These are phyloP conservation scores for Colletotrichum tamarilloi DNA, from an alignment of 2,329 filamentous ascomycete genomes.

Conservation along the genomic window DNA sequence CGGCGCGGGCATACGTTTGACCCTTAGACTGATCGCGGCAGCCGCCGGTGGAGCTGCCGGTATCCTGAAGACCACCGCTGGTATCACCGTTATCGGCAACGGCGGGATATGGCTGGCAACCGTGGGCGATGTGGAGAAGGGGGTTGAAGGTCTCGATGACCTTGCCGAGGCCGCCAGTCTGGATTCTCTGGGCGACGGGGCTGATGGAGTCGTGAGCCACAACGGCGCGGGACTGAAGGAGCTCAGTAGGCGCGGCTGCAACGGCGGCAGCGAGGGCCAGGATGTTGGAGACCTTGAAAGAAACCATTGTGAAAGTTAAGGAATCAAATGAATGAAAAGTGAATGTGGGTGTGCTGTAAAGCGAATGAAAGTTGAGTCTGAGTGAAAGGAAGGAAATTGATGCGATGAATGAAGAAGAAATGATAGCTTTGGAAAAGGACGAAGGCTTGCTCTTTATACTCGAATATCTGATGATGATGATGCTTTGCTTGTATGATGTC, in stretches of 20 bases:
- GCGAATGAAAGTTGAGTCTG: slow-evolving; percentile 6
- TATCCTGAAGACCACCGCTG: slow-evolving; percentile 49
- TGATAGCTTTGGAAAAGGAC: not conserved
- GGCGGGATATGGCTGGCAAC: slow-evolving; percentile 40
- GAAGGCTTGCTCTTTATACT: not conserved
- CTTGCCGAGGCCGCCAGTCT: slow-evolving; percentile 29
- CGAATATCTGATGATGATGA: not conserved
- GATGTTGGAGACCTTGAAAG: slow-evolving; percentile 14
- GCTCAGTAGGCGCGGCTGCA: slow-evolving; percentile 7
- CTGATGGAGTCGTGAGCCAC: slow-evolving; percentile 15
- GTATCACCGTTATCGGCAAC: not conserved
- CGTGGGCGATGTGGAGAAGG: slow-evolving; percentile 40
- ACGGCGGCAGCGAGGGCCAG: slow-evolving; percentile 22
- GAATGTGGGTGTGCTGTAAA: slow-evolving; percentile 3
- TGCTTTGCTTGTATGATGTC: not conserved
- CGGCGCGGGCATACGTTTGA: slow-evolving; percentile 50
- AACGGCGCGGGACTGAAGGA: slow-evolving; percentile 11
- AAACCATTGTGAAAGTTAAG: slow-evolving; percentile 22
- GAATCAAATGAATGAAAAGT: slow-evolving; percentile 1
- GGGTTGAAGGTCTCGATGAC: slow-evolving; percentile 38
- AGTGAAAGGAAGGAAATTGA: not conserved
- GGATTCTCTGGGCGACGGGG: slow-evolving; percentile 10
- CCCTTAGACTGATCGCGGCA: slow-evolving; percentile 47
- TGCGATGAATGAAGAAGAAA: not conserved
- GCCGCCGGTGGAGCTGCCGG: slow-evolving; percentile 43